Evolutionary conservation across 202 grass and related monocot genomes (phyloP), one percentile per base, ranked within the genome.

Genomic region (Schoenoplectus tabernaemontani): DNA sequence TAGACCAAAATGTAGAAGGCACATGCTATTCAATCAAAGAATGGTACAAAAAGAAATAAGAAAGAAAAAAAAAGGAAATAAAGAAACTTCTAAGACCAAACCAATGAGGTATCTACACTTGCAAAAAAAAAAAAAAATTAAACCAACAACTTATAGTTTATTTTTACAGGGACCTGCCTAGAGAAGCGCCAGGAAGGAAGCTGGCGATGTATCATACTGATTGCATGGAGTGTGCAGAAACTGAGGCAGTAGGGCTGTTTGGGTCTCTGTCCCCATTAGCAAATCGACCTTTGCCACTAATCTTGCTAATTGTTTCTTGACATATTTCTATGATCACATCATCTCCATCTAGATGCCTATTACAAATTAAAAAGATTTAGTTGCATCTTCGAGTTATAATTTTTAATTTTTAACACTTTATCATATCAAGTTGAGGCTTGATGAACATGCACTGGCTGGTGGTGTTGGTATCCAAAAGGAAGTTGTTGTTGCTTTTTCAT

Each of bases 301-400:
- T 94, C 88, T 86, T 87, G 50, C 86, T 89, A 50, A 90, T 64
- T 59, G 84, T 81, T 24, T 92, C 89, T 48, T 92, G 95, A 81
- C 87, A 78, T 15, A 98, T 87, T 41, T 98, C 95, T 74, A 94
- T 81, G 85, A 98, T 94, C 91, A 91, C 93, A 77, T 98, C 91
- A 12, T 95, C 89, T 0, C 84, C 42, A 64, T 80, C 78, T 19
- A 80, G 59, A 42, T 64, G 59, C 42, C 78, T 80, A 33, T 53
- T 15, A 64, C 23, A 65, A 61, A 65, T 80, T 11, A 5, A 19
- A 64, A 32, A 64, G 16, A 76, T n/a, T 73, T 32, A 16, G 44
- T 30, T 50, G 36, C 26, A 32, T 9, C 13, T 74, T 73, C 4
- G 5, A 44, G 5, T 34, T 74, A n/a, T 13, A 53, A 34, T n/a